Percentiles rank a stretch among this genome's conserved stretches.
phyloP scores from a whole-genome alignment of 139 green algal species.

The Chloropicon primus region DNA sequence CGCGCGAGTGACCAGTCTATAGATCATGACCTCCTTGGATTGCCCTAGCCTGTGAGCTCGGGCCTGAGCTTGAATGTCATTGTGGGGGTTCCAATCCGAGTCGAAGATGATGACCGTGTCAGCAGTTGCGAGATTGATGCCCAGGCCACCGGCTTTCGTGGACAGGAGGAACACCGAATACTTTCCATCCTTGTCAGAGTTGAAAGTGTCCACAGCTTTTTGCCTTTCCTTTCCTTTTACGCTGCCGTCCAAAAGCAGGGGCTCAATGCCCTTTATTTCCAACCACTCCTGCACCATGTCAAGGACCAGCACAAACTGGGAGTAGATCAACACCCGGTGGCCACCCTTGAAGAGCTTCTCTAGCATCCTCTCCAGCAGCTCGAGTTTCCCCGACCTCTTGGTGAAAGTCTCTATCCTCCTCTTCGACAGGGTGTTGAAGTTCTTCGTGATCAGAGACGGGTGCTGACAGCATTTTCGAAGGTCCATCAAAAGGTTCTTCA shows the following conservation, averaged over 20 bases:
- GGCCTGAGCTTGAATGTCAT: conserved; percentile 52
- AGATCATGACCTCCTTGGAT: conserved; percentile 10
- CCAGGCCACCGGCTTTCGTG: conserved; percentile 60
- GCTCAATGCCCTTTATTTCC: conserved; percentile 19
- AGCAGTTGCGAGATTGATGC: conserved; percentile 79
- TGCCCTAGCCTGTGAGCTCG: conserved; percentile 65
- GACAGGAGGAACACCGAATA: conserved; percentile 85
- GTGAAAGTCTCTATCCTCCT: conserved; percentile 27
- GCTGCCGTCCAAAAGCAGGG: conserved; percentile 46
- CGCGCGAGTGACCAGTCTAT: neutral
- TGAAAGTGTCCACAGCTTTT: conserved; percentile 60
- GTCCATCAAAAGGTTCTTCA: conserved; percentile 26
- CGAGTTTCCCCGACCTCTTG: conserved; percentile 58
- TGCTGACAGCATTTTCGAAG: conserved; percentile 68
- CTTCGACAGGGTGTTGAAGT: conserved; percentile 3
- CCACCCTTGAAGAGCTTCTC: conserved; percentile 14
- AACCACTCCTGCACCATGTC: conserved; percentile 65
- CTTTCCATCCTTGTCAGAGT: conserved; percentile 24
- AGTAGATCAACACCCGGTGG: conserved; percentile 42
- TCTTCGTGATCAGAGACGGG: conserved; percentile 36
- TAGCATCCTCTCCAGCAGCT: conserved; percentile 66
- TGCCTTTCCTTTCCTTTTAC: conserved; percentile 40
- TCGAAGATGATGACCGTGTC: conserved; percentile 84
- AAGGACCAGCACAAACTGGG: conserved; percentile 42
- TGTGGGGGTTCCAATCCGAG: conserved; percentile 54